Evolutionary conservation across 2,329 filamentous ascomycete species (phyloP).

Genomic region (Dendrostoma leiphaemia): DNA sequence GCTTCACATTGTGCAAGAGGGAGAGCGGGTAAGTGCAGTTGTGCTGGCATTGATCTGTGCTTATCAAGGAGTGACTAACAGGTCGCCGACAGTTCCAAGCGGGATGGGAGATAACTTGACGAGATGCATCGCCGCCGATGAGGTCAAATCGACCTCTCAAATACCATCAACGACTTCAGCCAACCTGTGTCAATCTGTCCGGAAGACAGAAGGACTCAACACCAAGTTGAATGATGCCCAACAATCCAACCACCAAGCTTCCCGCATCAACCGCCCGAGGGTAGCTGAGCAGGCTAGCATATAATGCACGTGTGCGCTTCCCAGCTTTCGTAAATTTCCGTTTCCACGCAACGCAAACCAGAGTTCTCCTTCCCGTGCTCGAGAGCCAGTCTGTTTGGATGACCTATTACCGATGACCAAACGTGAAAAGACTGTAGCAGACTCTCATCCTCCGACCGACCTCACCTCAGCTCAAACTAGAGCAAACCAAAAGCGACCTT

Average conservation of each 20-base stretch:
- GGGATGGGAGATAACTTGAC: no score
- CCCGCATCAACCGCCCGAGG: no score
- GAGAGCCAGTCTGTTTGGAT: slow-evolving; percentile 16
- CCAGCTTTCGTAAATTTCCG: slow-evolving; percentile 5
- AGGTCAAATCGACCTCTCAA: no score
- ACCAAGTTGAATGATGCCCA: background rate
- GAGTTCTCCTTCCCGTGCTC: background rate
- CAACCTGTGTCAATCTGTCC: background rate
- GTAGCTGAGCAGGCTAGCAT: background rate
- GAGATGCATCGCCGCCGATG: no score
- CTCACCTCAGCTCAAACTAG: background rate
- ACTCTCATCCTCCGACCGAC: slow-evolving; percentile 4
- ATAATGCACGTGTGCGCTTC: background rate
- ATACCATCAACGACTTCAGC: background rate
- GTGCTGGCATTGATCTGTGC: slow-evolving; percentile 15
- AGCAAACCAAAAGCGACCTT: slow-evolving; percentile 15
- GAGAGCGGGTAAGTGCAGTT: background rate
- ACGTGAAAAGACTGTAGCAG: slow-evolving; percentile 12
- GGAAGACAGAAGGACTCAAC: background rate
- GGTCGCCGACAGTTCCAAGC: no score
- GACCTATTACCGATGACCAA: slow-evolving; percentile 21
- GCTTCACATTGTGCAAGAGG: no score
- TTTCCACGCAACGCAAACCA: slow-evolving; percentile 4
- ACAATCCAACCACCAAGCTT: background rate
- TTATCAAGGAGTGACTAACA: slow-evolving; percentile 17